phyloP scores from a whole-genome alignment of 1,139 yeast genomes.

The Yamadazyma friedrichii region DNA sequence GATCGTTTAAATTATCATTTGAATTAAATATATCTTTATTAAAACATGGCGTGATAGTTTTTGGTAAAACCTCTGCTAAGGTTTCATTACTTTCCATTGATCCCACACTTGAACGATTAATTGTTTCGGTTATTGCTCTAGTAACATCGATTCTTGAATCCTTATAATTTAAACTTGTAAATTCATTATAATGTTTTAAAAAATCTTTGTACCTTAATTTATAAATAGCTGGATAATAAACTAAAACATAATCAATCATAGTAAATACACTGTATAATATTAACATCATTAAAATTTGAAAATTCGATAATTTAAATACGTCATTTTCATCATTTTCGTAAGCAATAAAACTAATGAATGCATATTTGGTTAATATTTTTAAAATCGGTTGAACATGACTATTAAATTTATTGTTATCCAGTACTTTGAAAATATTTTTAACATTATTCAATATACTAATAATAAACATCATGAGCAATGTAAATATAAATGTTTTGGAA shows the following conservation, averaged over 20 bases:
- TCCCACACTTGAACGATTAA: constrained; percentile 6
- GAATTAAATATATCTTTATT: background rate
- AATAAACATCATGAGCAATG: constrained; percentile 9
- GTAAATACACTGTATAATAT: constrained; percentile 7
- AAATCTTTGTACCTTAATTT: constrained; percentile 9
- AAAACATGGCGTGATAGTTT: constrained; percentile 8
- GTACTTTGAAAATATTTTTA: constrained; percentile 12
- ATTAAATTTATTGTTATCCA: constrained; percentile 10
- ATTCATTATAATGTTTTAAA: constrained; percentile 14
- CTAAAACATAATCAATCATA: constrained; percentile 8
- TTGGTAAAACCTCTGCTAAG: constrained; percentile 16
- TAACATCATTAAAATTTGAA: constrained; percentile 10
- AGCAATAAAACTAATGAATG: constrained; percentile 14
- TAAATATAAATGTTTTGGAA: constrained; percentile 13
- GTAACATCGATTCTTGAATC: constrained; percentile 11
- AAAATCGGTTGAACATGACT: constrained; percentile 14
- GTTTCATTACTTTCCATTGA: constrained; percentile 10
- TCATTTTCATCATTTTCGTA: constrained; percentile 5
- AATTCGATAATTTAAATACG: constrained; percentile 7
- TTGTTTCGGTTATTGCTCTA: constrained; percentile 9
- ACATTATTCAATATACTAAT: constrained; percentile 11
- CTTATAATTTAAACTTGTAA: constrained; percentile 8
- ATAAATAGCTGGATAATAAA: constrained; percentile 14
- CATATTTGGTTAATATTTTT: constrained; percentile 13
- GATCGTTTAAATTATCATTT: no score